Evolutionary conservation across 2,329 filamentous ascomycete species (phyloP).

Genomic region (Colletotrichum sansevieriae): DNA sequence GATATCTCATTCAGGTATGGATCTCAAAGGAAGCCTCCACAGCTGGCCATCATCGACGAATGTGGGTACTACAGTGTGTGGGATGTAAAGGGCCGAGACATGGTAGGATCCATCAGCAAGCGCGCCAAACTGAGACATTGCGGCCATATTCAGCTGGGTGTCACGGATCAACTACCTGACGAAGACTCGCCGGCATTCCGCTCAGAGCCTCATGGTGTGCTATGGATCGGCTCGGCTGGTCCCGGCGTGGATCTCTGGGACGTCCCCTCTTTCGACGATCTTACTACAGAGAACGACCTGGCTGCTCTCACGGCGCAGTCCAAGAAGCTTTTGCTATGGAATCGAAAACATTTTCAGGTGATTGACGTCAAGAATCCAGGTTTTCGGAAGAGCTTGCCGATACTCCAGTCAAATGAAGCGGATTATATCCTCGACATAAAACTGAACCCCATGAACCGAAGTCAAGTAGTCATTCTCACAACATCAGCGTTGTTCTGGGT

Average conservation of each 20-base stretch:
- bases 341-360: constrained; percentile 50
- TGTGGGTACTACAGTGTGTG: constrained; percentile 77
- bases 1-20: constrained; percentile 76
- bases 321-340: constrained; percentile 53
- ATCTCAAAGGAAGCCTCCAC: constrained; percentile 61
- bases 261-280: constrained; percentile 33
- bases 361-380: constrained; percentile 53
- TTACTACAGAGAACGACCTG: constrained; percentile 25
- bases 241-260: constrained; percentile 45
- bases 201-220: constrained; percentile 57
- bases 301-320: constrained; percentile 31
- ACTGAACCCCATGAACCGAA: constrained; percentile 58
- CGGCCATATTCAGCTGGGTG: constrained; percentile 60
- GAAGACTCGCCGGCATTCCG: constrained; percentile 45
- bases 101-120: constrained; percentile 51
- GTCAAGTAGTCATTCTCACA: constrained; percentile 72
- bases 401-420: constrained; percentile 45
- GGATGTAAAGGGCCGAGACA: constrained; percentile 62
- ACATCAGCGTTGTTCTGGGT: constrained; percentile 63
- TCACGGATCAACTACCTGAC: constrained; percentile 51
- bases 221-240: constrained; percentile 55
- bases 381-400: constrained; percentile 43
- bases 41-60: constrained; percentile 76
- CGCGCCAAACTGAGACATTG: constrained; percentile 52
- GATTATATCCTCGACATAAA: constrained; percentile 69